Base-by-base conservation (phyloP, 2,329 filamentous ascomycete species). In the Penicillium corylophilum region DNA sequence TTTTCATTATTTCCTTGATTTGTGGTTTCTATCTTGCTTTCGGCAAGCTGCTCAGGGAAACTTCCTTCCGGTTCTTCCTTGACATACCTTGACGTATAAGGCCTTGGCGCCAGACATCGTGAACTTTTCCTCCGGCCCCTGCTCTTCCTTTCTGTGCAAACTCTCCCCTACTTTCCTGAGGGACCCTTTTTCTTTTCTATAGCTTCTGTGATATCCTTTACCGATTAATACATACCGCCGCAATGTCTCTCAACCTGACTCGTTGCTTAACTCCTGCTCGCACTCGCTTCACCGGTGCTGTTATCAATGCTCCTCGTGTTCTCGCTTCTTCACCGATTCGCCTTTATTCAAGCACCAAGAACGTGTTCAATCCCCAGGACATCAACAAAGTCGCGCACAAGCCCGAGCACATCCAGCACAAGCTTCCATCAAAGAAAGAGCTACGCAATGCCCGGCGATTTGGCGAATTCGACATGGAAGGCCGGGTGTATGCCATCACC, bases 401-500 rank as follows among this genome's bases (percentile, higher is more conserved):
- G 18, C 54, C 53, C 5, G 61, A 70, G 29, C 63, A 70, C 58
- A 69, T 71, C 26, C 69, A 71, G 44, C 62, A 59, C 18, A 65
- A 66, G 28, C 46, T 66, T 9, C 66, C 68, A 1, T 51, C 61
- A 4, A 53, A 63, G 38, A 55, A 59, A 16, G 51, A 55, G 15
- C 48, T 59, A 29, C 48, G 46, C 45, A 65, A 65, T 50, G 56
- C 61, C 2, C 63, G 65, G n/a, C 70, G 70, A 26, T 73, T 75
- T 51, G 61, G 64, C 28, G 74, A 77, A 47, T 77, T 77, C 53
- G 71, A 75, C 47, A 64, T 77, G 9, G 63, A 71, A 40, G 69
- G 64, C 36, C 71, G 70, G 35, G 71, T 76, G 41, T 74, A 70
- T 50, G 67, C 71, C 26, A 67, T 77, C 44, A 77, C 74, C 0